These are phyloP conservation scores for Thinopyrum obtusiflorum DNA, from an alignment of 202 grass and related monocot species.

Conservation along the genomic window DNA sequence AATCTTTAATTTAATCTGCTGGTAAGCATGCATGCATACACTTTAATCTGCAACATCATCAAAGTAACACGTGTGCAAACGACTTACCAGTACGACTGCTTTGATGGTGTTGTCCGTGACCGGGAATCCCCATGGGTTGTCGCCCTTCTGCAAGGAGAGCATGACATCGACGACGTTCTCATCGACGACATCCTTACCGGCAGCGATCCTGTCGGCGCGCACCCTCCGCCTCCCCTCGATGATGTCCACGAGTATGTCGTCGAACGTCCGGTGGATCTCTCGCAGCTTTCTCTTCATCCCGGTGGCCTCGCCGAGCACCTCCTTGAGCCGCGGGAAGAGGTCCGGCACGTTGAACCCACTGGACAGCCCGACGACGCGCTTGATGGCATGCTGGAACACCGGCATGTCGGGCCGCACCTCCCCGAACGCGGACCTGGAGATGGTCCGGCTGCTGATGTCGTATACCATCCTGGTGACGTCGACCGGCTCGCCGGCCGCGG, in stretches of 20 bases:
- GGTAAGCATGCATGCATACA: background rate
- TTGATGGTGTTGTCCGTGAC: constrained; percentile 42
- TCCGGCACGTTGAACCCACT: constrained; percentile 29
- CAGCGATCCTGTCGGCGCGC: constrained; percentile 14
- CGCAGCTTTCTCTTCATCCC: constrained; percentile 22
- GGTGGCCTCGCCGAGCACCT: background rate
- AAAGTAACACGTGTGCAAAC: no score
- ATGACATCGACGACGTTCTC: constrained; percentile 47
- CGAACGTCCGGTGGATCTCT: constrained; percentile 11
- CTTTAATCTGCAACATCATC: no score
- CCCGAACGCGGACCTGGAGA: constrained; percentile 28
- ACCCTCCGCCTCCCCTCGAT: constrained; percentile 8
- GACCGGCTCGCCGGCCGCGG: background rate
- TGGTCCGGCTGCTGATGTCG: constrained; percentile 44
- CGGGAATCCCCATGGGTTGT: constrained; percentile 3
- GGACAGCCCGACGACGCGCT: constrained; percentile 1
- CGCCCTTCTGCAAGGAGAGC: constrained; percentile 29
- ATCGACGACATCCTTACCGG: constrained; percentile 34
- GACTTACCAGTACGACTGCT: constrained; percentile 39
- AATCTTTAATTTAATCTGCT: no score
- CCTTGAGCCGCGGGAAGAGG: constrained; percentile 17
- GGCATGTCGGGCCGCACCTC: background rate
- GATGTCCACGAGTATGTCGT: constrained; percentile 26
- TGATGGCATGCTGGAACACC: constrained; percentile 20
- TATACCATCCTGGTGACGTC: constrained; percentile 36